phyloP scores from a whole-genome alignment of 2,329 filamentous ascomycete species.

The Blastomyces silverae region DNA sequence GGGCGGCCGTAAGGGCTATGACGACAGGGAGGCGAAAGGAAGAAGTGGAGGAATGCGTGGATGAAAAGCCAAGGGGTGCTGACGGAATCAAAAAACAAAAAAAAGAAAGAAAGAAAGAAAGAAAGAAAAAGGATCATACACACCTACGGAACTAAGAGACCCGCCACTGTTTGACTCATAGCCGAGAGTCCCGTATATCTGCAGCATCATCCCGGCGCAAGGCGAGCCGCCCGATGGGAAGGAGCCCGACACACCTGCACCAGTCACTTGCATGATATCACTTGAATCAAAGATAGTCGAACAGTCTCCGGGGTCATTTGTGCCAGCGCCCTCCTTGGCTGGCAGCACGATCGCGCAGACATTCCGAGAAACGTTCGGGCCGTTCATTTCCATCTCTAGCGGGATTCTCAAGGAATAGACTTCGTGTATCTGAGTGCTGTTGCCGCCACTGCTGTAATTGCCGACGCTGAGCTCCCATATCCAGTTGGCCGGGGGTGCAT shows the following conservation, averaged over 20 bases:
- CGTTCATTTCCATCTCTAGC: background rate
- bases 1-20: background rate
- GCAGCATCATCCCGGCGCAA: background rate
- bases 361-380: background rate
- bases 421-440: background rate
- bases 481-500: background rate
- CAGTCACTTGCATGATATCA: background rate
- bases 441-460: background rate
- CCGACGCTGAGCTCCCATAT: background rate
- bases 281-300: background rate
- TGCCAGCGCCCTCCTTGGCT: background rate
- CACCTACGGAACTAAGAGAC: background rate
- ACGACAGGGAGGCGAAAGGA: background rate
- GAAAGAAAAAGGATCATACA: background rate
- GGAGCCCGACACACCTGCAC: too few relatives aligned
- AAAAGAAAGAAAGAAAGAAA: background rate
- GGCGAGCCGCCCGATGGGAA: background rate
- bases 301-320: constrained; percentile 3
- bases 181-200: background rate
- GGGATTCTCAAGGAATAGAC: background rate
- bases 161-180: background rate
- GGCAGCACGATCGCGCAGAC: background rate
- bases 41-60: too few relatives aligned
- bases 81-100: background rate
- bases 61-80: too few relatives aligned